Percentiles rank a stretch among this genome's conserved stretches.
Evolutionary conservation across 179 eudicot species (phyloP).

Genomic region (Beta corolliflora): DNA sequence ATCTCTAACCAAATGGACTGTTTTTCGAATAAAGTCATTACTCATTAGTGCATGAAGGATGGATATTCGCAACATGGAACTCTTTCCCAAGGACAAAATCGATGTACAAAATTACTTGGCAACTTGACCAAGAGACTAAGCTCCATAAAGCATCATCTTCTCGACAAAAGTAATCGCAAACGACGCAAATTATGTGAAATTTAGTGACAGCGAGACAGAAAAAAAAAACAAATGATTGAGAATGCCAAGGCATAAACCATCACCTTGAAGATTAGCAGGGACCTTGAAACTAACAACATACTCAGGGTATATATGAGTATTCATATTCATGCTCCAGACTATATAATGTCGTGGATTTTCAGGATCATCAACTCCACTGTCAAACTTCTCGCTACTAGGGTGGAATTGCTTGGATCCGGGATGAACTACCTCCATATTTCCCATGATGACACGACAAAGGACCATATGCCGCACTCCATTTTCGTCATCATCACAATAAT

Average conservation of each 20-base stretch:
- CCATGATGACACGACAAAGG: slow-evolving; percentile 93
- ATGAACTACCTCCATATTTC: slow-evolving; percentile 82
- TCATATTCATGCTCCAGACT: slow-evolving; percentile 86
- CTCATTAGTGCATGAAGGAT: slow-evolving; percentile 4
- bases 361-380: slow-evolving; percentile 89
- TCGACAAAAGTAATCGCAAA: not conserved
- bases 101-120: not conserved
- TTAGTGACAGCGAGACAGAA: not conserved
- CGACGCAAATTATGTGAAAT: not conserved
- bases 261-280: slow-evolving; percentile 62
- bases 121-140: slow-evolving; percentile 7
- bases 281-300: slow-evolving; percentile 85
- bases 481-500: slow-evolving; percentile 89
- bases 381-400: slow-evolving; percentile 79
- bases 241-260: slow-evolving; percentile 35
- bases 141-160: slow-evolving; percentile 4
- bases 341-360: slow-evolving; percentile 69
- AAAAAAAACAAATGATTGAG: not conserved
- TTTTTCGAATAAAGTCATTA: slow-evolving; percentile 5
- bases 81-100: not conserved
- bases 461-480: slow-evolving; percentile 78
- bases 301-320: slow-evolving; percentile 82
- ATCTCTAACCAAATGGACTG: slow-evolving; percentile 16
- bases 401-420: slow-evolving; percentile 83
- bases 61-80: slow-evolving; percentile 15